A percentile compares a stretch with the other conserved stretches of the same genome.
Evolutionary conservation across 352 stramenopile genomes (phyloP).

Genomic region (Globisporangium takayamanum): DNA sequence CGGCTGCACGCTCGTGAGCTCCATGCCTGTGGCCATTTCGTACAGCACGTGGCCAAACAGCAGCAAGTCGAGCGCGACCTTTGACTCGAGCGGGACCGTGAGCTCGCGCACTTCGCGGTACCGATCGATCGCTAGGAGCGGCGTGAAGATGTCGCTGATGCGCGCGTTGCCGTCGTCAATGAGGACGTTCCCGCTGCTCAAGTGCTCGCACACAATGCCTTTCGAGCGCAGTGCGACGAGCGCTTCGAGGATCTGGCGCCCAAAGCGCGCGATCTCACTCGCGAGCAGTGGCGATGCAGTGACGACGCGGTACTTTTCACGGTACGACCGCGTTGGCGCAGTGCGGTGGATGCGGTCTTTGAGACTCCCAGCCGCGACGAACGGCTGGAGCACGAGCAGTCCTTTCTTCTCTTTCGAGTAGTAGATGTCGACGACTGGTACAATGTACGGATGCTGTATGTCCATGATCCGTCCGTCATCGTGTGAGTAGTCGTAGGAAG

Average conservation of each 20-base stretch:
- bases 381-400: conserved; percentile 63
- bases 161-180: conserved; percentile 53
- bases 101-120: conserved; percentile 41
- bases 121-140: conserved; percentile 54
- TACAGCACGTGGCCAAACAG: conserved; percentile 69
- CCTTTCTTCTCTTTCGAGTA: conserved; percentile 63
- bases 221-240: conserved; percentile 46
- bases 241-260: conserved; percentile 52
- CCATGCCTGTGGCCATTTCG: conserved; percentile 67
- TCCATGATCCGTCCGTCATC: too few relatives aligned
- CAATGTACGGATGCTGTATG: conserved; percentile 56
- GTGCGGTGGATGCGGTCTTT: conserved; percentile 59
- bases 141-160: conserved; percentile 57
- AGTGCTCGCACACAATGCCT: conserved; percentile 61
- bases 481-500: neutral
- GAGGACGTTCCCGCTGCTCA: conserved; percentile 59
- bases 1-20: conserved; percentile 35
- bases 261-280: conserved; percentile 52
- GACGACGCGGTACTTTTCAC: conserved; percentile 45
- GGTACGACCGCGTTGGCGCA: conserved; percentile 31
- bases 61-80: conserved; percentile 64
- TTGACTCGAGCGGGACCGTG: conserved; percentile 54
- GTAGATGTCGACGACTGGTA: conserved; percentile 59
- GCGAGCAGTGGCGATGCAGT: conserved; percentile 29
- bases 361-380: conserved; percentile 40